Percentiles rank a stretch among this genome's conserved stretches.
Evolutionary conservation across 768 basidiomycete genomes (phyloP).

Genomic region (Crepidotus variabilis): DNA sequence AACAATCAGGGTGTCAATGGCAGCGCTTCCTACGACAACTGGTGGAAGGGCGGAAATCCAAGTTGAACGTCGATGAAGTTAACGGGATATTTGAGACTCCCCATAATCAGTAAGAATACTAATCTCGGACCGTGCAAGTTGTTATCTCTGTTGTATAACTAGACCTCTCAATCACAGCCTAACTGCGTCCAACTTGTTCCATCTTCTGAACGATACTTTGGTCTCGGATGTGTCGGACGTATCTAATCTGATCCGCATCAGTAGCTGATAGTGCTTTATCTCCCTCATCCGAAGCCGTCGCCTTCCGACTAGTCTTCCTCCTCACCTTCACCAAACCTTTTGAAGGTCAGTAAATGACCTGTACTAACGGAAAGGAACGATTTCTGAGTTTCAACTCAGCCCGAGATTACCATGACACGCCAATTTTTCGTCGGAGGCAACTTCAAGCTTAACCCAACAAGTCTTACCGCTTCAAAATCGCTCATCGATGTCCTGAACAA

Average conservation of each 20-base stretch:
- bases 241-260: not conserved
- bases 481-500: conserved; percentile 74
- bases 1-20: conserved; percentile 34
- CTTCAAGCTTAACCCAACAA: conserved; percentile 95
- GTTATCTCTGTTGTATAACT: not conserved
- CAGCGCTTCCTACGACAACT: conserved; percentile 34
- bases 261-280: not conserved
- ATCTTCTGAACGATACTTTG: no score
- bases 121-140: no score
- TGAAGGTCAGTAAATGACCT: not conserved
- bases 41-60: conserved; percentile 26
- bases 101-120: no score
- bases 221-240: conserved; percentile 1
- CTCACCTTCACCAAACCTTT: not conserved
- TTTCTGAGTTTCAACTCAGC: not conserved
- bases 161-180: not conserved
- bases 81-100: no score
- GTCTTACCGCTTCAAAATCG: conserved; percentile 55
- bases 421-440: conserved; percentile 95
- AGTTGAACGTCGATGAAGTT: not conserved
- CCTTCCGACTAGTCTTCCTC: not conserved
- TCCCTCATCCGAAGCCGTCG: not conserved
- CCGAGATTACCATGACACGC: conserved; percentile 43
- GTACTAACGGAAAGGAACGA: not conserved
- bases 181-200: no score